Evolutionary conservation across 441 rosid genomes (phyloP).

Genomic region (Eutrema salsugineum): DNA sequence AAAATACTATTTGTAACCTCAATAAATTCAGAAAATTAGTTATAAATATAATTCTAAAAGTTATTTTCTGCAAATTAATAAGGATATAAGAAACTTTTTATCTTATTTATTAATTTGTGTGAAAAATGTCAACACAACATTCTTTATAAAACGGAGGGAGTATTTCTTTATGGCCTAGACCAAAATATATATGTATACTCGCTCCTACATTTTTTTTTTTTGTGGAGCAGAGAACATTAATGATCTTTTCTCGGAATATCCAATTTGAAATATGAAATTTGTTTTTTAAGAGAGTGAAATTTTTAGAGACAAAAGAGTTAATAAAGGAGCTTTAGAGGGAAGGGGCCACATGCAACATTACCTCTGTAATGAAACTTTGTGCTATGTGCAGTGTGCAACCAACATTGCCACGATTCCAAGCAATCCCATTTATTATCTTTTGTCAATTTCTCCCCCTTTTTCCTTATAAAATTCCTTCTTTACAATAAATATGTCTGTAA

Average conservation of each 20-base stretch:
- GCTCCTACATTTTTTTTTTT: background rate
- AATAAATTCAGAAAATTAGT: no score
- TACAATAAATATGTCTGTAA: slow-evolving; percentile 3
- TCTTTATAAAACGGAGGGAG: no score
- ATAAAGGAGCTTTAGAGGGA: slow-evolving; percentile 28
- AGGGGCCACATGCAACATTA: slow-evolving; percentile 35
- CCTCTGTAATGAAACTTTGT: slow-evolving; percentile 31
- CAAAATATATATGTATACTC: background rate
- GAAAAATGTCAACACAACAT: no score
- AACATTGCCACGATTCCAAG: slow-evolving; percentile 30
- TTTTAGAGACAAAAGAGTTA: slow-evolving; percentile 29
- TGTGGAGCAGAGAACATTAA: slow-evolving; percentile 5
- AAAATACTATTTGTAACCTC: no score
- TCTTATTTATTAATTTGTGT: no score
- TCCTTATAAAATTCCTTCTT: slow-evolving; percentile 7
- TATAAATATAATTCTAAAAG: no score
- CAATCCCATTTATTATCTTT: slow-evolving; percentile 32
- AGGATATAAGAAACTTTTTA: no score
- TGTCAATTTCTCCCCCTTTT: slow-evolving; percentile 26
- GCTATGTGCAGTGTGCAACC: slow-evolving; percentile 39
- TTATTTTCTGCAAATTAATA: no score
- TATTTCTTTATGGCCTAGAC: no score
- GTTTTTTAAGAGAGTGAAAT: background rate
- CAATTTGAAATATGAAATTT: background rate
- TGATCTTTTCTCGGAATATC: slow-evolving; percentile 3